Conservation (phyloP, 441 rosid genomes). For the Populus hybrid region DNA sequence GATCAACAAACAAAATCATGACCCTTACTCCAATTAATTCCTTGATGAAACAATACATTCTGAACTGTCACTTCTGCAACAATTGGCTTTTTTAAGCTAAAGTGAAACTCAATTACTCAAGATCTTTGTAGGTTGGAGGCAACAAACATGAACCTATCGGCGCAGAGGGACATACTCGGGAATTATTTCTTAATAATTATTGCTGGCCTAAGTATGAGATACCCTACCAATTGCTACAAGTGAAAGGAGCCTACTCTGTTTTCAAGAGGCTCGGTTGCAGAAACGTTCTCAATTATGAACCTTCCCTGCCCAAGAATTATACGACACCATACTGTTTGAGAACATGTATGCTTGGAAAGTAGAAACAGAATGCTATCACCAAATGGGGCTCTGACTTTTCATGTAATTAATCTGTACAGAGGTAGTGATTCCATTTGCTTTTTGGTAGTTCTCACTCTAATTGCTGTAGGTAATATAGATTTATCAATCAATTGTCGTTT, state of each 20-base stretch:
- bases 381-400: conserved; percentile 26
- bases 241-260: neutral
- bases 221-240: neutral
- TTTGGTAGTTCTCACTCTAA: neutral
- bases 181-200: conserved; percentile 16
- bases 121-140: neutral
- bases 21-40: too few species aligned
- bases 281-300: neutral
- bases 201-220: neutral
- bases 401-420: conserved; percentile 4
- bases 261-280: neutral
- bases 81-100: too few species aligned
- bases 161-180: neutral
- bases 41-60: too few species aligned
- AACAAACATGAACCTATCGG: neutral
- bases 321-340: conserved; percentile 1
- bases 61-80: too few species aligned
- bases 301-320: neutral
- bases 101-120: neutral
- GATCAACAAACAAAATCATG: too few species aligned
- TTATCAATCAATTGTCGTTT: neutral
- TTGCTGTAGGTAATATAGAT: neutral
- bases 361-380: conserved; percentile 24
- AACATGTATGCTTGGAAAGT: conserved; percentile 26
- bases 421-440: conserved; percentile 24